These are phyloP conservation scores for Suillus lakei DNA, from an alignment of 768 basidiomycete genomes.

Conservation along the genomic window DNA sequence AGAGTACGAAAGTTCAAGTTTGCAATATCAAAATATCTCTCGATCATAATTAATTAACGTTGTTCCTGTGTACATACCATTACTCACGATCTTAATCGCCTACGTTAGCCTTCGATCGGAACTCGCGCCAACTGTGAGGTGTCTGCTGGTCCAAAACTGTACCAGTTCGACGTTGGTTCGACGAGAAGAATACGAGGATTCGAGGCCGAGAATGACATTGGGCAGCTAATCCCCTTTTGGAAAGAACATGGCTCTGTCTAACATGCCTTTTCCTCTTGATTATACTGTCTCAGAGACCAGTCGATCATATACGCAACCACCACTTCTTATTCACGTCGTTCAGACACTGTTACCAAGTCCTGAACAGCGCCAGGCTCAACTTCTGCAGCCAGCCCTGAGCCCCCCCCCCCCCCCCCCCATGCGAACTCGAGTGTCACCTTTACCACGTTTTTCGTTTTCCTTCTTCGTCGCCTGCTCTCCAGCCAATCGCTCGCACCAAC, in stretches of 20 bases:
- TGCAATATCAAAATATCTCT: constrained; percentile 83
- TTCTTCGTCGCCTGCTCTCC: not conserved
- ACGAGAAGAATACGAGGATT: not conserved
- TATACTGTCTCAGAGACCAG: not conserved
- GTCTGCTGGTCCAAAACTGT: not conserved
- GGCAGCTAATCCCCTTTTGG: not conserved
- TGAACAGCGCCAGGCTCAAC: not conserved
- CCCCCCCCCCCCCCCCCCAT: not conserved
- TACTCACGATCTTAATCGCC: constrained; percentile 1
- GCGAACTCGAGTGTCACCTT: not conserved
- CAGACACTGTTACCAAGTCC: not conserved
- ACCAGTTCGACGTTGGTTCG: not conserved
- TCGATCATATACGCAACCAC: not conserved
- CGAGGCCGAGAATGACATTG: not conserved
- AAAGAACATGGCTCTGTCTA: not conserved
- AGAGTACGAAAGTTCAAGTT: constrained; percentile 78
- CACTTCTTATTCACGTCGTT: not conserved
- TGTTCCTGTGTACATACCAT: constrained; percentile 1
- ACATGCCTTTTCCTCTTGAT: not conserved
- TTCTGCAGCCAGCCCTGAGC: not conserved
- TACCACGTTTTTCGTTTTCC: not conserved
- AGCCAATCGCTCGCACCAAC: not conserved
- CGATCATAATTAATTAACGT: constrained; percentile 54
- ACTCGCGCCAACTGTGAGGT: not conserved
- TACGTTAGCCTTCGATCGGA: not conserved